These are phyloP conservation scores for Solidago caesia DNA, from an alignment of 129 eudicot species.

Conservation along the genomic window DNA sequence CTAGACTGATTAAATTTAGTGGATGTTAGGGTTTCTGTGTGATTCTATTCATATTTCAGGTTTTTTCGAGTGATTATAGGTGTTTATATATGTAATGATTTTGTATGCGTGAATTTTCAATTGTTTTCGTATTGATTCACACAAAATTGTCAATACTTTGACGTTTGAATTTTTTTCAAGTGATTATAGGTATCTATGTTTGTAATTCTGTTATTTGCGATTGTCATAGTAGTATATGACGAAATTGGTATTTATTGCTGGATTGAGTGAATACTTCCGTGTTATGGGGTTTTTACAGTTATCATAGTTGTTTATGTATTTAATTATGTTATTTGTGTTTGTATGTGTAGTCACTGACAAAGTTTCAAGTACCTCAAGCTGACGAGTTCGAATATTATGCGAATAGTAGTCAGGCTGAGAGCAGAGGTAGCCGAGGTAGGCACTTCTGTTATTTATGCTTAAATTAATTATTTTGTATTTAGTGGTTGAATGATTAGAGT, in stretches of 20 bases:
- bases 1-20: background rate
- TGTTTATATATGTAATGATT: conserved; percentile 10
- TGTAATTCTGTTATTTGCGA: no score
- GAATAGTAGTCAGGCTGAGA: conserved; percentile 92
- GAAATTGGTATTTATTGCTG: background rate
- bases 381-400: conserved; percentile 78
- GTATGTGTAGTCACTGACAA: conserved; percentile 77
- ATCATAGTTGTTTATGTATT: conserved; percentile 8
- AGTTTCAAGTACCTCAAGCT: conserved; percentile 78
- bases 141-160: no score
- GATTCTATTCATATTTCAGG: background rate
- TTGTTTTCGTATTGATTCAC: no score
- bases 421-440: conserved; percentile 89
- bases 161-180: no score
- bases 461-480: conserved; percentile 12
- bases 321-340: conserved; percentile 20
- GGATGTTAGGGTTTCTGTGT: conserved; percentile 20
- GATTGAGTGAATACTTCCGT: conserved; percentile 11
- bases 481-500: background rate
- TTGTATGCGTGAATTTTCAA: background rate
- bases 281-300: conserved; percentile 3
- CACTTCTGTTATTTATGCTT: background rate
- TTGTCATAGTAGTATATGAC: no score
- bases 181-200: no score
- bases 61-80: conserved; percentile 13